Evolutionary conservation across 208 protist species (phyloP), one percentile per base, ranked within the genome.

Genomic region (Trypanosoma boissoni): DNA sequence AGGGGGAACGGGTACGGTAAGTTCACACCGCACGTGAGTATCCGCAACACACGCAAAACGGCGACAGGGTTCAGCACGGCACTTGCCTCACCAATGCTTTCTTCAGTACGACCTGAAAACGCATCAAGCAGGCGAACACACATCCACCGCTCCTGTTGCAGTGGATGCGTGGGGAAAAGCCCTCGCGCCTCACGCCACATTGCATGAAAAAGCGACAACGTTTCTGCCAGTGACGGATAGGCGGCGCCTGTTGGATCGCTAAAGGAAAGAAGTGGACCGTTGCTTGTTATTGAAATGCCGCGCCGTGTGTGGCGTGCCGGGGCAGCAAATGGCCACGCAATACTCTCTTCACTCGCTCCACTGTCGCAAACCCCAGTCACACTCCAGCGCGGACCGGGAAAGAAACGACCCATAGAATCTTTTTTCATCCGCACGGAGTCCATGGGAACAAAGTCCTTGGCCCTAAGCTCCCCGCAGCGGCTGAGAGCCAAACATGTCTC

Each of bases 91-190:
- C n/a, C n/a, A n/a, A n/a, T n/a, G n/a, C 0, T 26, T 5, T 37
- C 24, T 49, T 18, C 7, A 42, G 4, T 12, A 21, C 7, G 48
- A 4, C 5, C 14, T 57, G 27, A 73, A 18, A 44, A 72, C 1
- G 64, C 52, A 14, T 31, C 28, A 12, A 72, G 32, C 26, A 80
- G 21, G 24, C 27, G 36, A 26, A 46, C 45, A 39, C 37, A 36
- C 37, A 76, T 53, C 59, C 69, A 75, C 49, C 62, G 68, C 43
- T 81, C 65, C 37, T 69, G 69, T 20, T 55, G 34, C 26, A 60
- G 41, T 20, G 61, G 3, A 31, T 49, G 46, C 8, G 14, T n/a
- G 14, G 69, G 61, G 36, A 70, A 72, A 8, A 53, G 29, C 43
- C 48, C 21, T 12, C 59, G 21, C 2, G 65, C 61, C 8, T 66